Evolutionary conservation across 768 basidiomycete genomes (phyloP).

Genomic region (Termitomyces sp.): DNA sequence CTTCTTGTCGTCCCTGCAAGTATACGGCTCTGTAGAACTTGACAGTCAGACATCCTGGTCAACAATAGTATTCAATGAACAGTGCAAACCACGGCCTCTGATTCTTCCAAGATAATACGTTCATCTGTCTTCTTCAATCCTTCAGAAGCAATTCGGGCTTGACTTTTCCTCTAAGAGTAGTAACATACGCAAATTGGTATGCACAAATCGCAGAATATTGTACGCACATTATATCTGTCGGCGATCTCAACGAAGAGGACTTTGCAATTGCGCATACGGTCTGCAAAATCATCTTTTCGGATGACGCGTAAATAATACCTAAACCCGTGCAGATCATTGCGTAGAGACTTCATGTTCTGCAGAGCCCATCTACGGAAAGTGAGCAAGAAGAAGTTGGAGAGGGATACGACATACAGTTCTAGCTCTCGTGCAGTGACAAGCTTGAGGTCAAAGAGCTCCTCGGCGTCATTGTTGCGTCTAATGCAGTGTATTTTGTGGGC

Average conservation of each 20-base stretch:
- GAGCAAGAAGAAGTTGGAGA: neutral
- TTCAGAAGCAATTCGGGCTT: too few relatives aligned
- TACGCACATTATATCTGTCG: neutral
- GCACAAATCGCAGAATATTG: neutral
- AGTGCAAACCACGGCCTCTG: neutral
- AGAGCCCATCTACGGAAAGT: neutral
- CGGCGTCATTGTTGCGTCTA: neutral
- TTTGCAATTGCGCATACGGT: neutral
- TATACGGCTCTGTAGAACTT: neutral
- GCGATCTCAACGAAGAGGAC: neutral
- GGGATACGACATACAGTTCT: neutral
- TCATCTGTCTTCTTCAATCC: neutral
- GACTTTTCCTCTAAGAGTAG: too few relatives aligned
- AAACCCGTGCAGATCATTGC: neutral
- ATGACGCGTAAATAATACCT: neutral
- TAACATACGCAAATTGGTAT: neutral
- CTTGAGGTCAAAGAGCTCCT: neutral
- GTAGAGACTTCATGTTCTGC: neutral
- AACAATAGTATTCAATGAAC: neutral
- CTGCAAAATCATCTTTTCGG: neutral
- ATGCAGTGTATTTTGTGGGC: too few relatives aligned
- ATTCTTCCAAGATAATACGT: neutral
- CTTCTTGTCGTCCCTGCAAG: neutral
- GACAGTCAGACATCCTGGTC: neutral
- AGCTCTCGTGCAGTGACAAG: neutral